Evolutionary conservation across 345 rosid species (phyloP).

Genomic region (Nasturtium officinale): DNA sequence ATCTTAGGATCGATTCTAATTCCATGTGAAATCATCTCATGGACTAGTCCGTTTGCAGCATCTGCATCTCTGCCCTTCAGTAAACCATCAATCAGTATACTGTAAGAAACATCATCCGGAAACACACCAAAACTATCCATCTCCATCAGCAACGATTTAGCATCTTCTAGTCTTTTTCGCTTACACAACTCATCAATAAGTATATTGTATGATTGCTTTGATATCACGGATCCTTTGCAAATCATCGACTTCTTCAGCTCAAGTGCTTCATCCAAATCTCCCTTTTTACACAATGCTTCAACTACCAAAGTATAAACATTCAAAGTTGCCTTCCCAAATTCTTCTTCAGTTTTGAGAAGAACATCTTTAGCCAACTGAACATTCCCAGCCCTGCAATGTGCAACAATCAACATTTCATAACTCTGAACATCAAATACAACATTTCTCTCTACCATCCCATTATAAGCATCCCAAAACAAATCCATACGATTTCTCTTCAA

Average conservation of each 20-base stretch:
- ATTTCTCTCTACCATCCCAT: slow-evolving; percentile 55
- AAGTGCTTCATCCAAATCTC: slow-evolving; percentile 60
- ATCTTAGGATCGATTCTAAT: slow-evolving; percentile 45
- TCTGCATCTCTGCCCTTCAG: slow-evolving; percentile 54
- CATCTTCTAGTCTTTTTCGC: slow-evolving; percentile 58
- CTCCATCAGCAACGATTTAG: slow-evolving; percentile 55
- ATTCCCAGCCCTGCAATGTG: slow-evolving; percentile 61
- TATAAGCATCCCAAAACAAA: slow-evolving; percentile 66
- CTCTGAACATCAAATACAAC: slow-evolving; percentile 55
- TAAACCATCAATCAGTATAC: slow-evolving; percentile 63
- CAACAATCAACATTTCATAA: slow-evolving; percentile 58
- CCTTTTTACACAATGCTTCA: slow-evolving; percentile 58
- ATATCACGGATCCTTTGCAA: slow-evolving; percentile 54
- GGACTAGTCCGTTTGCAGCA: slow-evolving; percentile 62
- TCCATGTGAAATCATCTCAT: slow-evolving; percentile 61
- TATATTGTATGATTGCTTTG: slow-evolving; percentile 45
- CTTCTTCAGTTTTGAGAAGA: slow-evolving; percentile 56
- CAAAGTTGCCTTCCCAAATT: slow-evolving; percentile 50
- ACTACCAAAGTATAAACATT: slow-evolving; percentile 60
- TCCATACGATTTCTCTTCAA: slow-evolving; percentile 53
- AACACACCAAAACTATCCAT: slow-evolving; percentile 54
- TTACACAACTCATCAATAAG: slow-evolving; percentile 65
- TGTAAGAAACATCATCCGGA: slow-evolving; percentile 52
- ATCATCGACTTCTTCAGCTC: slow-evolving; percentile 53
- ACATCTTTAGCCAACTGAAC: slow-evolving; percentile 48